Conservation (phyloP, 192 early-diverging fungal genomes). For the Coemansia biformis region DNA sequence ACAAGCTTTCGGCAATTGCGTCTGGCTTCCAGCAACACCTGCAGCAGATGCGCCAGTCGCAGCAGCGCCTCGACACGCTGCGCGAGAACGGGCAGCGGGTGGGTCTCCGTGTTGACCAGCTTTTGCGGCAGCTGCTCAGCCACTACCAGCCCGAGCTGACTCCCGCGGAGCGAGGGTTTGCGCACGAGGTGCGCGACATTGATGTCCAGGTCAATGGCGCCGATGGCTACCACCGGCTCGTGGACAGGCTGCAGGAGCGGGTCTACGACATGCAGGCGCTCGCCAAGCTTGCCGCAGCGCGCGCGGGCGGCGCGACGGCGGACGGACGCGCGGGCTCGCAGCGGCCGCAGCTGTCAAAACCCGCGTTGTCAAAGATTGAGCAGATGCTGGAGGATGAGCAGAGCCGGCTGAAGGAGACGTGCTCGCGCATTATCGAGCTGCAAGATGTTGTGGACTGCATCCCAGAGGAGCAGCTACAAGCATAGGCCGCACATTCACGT, state of each 20-base stretch:
- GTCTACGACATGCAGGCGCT: conserved; percentile 21
- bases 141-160: conserved; percentile 59
- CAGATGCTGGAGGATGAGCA: conserved; percentile 25
- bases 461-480: conserved; percentile 2
- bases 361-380: conserved; percentile 14
- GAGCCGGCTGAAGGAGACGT: conserved; percentile 13
- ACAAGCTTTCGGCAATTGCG: conserved; percentile 39
- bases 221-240: conserved; percentile 15
- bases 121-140: conserved; percentile 60
- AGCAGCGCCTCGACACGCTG: conserved; percentile 42
- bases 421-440: conserved; percentile 30
- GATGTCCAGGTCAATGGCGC: conserved; percentile 19
- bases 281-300: conserved; percentile 2
- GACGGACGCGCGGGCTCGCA: too few relatives aligned
- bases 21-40: conserved; percentile 36
- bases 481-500: not conserved
- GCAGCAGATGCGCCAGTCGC: conserved; percentile 36
- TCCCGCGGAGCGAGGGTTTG: conserved; percentile 48
- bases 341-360: conserved; percentile 8
- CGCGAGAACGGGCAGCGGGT: conserved; percentile 38
- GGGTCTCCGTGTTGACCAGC: conserved; percentile 52
- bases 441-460: conserved; percentile 18
- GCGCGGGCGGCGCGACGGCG: too few relatives aligned
- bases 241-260: conserved; percentile 26
- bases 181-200: conserved; percentile 27